phyloP scores from a whole-genome alignment of 306 rosid species.

The Cucurbita argyrosperma region DNA sequence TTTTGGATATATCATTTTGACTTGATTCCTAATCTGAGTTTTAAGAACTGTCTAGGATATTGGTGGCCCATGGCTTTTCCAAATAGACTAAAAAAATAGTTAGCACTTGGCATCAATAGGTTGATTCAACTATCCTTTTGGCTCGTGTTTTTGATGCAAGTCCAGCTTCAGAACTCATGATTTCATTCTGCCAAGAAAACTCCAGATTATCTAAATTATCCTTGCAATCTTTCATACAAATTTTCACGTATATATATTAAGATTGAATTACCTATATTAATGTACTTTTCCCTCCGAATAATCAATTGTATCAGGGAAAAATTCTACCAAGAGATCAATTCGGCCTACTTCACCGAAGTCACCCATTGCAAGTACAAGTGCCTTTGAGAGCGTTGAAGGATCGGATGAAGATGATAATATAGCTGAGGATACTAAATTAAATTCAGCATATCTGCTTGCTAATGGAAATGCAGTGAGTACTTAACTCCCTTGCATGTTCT shows the following conservation, averaged over 20 bases:
- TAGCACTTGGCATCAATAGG: not conserved
- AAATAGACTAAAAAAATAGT: not conserved
- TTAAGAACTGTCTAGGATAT: not conserved
- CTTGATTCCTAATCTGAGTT: not conserved
- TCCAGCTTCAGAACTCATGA: not conserved
- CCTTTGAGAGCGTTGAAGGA: slow-evolving; percentile 81
- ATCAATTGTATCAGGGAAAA: slow-evolving; percentile 47
- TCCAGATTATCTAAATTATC: not conserved
- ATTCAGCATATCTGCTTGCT: slow-evolving; percentile 37
- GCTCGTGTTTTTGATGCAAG: not conserved
- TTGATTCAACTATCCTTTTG: not conserved
- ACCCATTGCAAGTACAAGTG: slow-evolving; percentile 89
- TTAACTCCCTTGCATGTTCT: not conserved
- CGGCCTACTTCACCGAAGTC: slow-evolving; percentile 74
- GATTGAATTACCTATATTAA: not conserved
- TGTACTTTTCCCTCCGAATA: not conserved
- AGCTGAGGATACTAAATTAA: slow-evolving; percentile 32
- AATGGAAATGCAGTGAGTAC: slow-evolving; percentile 71
- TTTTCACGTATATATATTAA: not conserved
- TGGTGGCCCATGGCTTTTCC: not conserved
- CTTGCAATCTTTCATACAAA: not conserved
- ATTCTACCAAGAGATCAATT: slow-evolving; percentile 39
- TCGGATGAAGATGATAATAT: slow-evolving; percentile 58
- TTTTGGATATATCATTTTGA: not conserved
- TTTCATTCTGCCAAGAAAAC: not conserved